Evolutionary conservation across 306 rosid genomes (phyloP).

Genomic region (Spatholobus suberectus): DNA sequence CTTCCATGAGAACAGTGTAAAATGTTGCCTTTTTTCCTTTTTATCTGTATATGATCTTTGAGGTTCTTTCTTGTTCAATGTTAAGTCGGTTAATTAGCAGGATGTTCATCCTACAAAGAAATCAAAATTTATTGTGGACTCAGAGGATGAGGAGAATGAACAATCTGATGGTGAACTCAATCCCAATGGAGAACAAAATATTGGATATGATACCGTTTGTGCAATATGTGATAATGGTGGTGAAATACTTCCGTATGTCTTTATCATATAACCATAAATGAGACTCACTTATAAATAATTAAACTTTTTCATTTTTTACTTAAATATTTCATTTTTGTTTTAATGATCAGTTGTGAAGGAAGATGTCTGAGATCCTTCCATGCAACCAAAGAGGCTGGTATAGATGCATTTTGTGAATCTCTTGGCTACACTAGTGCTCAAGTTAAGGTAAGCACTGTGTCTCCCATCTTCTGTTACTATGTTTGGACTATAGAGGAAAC

Average conservation of each 20-base stretch:
- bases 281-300: neutral
- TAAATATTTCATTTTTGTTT: slow-evolving; percentile 16
- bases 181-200: slow-evolving; percentile 27
- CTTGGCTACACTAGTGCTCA: slow-evolving; percentile 58
- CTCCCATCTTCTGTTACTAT: neutral
- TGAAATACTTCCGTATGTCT: slow-evolving; percentile 65
- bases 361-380: slow-evolving; percentile 78
- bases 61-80: slow-evolving; percentile 36
- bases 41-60: slow-evolving; percentile 2
- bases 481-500: neutral
- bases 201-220: slow-evolving; percentile 65
- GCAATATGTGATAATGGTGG: slow-evolving; percentile 81
- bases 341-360: slow-evolving; percentile 68
- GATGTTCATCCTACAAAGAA: slow-evolving; percentile 39
- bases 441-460: slow-evolving; percentile 49
- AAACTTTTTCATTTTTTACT: neutral
- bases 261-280: slow-evolving; percentile 14
- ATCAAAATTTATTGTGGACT: slow-evolving; percentile 34
- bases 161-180: slow-evolving; percentile 39
- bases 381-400: slow-evolving; percentile 49
- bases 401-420: slow-evolving; percentile 48
- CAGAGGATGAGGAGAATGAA: slow-evolving; percentile 34
- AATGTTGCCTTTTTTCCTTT: neutral
- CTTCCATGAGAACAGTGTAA: slow-evolving; percentile 47
- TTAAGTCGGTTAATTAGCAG: slow-evolving; percentile 45